Conservation (phyloP, 2,329 filamentous ascomycete species). For the Myriosclerotinia duriaeana region DNA sequence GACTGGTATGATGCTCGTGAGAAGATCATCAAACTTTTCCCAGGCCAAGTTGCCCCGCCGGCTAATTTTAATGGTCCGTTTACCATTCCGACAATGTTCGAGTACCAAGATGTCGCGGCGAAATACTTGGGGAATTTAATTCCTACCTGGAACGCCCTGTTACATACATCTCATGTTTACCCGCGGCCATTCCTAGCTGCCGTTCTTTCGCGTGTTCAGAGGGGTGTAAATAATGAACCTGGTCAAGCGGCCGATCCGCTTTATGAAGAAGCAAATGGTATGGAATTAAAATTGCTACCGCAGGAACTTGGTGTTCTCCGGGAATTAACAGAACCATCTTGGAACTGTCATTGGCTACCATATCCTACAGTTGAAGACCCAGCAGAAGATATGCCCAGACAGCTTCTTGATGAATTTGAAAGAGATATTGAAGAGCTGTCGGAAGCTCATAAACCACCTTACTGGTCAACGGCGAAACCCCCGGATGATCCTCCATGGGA, state of each 20-base stretch:
- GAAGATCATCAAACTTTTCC: background rate
- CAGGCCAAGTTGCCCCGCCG: slow-evolving; percentile 26
- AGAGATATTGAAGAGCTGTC: slow-evolving; percentile 21
- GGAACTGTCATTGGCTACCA: slow-evolving; percentile 14
- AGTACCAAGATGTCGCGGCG: slow-evolving; percentile 25
- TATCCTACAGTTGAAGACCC: background rate
- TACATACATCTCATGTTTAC: background rate
- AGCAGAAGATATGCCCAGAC: background rate
- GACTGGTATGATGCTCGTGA: slow-evolving; percentile 26
- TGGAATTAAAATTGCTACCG: background rate
- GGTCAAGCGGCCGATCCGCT: background rate
- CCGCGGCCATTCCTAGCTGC: slow-evolving; percentile 1
- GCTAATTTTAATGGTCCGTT: slow-evolving; percentile 35
- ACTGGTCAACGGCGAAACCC: slow-evolving; percentile 22
- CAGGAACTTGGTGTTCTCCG: slow-evolving; percentile 11
- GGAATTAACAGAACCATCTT: slow-evolving; percentile 6
- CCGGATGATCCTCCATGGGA: background rate
- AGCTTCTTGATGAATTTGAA: slow-evolving; percentile 25
- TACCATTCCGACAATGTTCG: slow-evolving; percentile 18
- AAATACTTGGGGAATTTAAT: slow-evolving; percentile 5
- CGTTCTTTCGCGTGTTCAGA: slow-evolving; percentile 12
- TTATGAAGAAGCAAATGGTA: background rate
- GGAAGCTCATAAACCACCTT: slow-evolving; percentile 12
- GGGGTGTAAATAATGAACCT: slow-evolving; percentile 2
- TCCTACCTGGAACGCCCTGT: slow-evolving; percentile 2